phyloP scores from a whole-genome alignment of 306 rosid genomes.

The Ochetophila trinervis region DNA sequence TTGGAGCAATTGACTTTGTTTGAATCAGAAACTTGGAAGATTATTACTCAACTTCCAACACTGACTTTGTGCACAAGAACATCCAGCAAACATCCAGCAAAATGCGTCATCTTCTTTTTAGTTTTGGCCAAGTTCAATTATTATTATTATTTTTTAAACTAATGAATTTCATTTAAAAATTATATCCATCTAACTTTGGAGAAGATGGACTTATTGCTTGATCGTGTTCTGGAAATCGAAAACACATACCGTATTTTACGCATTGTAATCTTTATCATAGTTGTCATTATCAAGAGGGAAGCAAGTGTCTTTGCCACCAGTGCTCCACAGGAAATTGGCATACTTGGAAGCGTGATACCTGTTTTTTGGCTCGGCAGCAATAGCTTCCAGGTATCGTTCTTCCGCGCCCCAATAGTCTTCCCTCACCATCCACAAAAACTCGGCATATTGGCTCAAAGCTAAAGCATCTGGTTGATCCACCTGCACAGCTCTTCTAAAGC shows the following conservation, averaged over 20 bases:
- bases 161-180: too few relatives aligned
- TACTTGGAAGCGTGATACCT: conserved; percentile 50
- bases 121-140: too few relatives aligned
- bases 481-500: conserved; percentile 47
- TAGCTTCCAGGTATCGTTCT: conserved; percentile 55
- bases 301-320: conserved; percentile 55
- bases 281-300: conserved; percentile 31
- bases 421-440: conserved; percentile 59
- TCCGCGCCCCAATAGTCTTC: conserved; percentile 70
- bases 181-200: too few relatives aligned
- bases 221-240: too few relatives aligned
- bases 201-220: too few relatives aligned
- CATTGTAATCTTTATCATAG: neutral
- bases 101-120: too few relatives aligned
- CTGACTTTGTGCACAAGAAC: too few relatives aligned
- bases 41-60: too few relatives aligned
- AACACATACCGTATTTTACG: neutral
- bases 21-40: too few relatives aligned
- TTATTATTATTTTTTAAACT: too few relatives aligned
- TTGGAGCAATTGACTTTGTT: too few relatives aligned
- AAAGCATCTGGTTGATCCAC: conserved; percentile 54
- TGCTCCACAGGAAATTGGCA: conserved; percentile 68
- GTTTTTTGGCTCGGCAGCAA: conserved; percentile 54
- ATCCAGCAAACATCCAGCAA: too few relatives aligned
- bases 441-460: conserved; percentile 56